These are phyloP conservation scores for Acephala macrosclerotiorum DNA, from an alignment of 2,329 filamentous ascomycete genomes.

Conservation along the genomic window DNA sequence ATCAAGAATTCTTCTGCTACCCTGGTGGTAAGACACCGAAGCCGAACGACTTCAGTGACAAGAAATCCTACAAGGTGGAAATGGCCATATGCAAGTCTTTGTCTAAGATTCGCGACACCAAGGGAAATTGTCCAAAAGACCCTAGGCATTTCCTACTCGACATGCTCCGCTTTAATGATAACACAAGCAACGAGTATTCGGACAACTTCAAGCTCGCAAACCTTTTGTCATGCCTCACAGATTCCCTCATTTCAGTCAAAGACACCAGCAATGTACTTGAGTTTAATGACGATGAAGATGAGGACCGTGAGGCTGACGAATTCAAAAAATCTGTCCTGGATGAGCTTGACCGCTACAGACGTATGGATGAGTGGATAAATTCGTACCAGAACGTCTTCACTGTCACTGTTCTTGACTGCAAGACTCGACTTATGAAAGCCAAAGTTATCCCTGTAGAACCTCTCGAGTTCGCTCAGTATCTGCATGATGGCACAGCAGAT, in stretches of 20 bases:
- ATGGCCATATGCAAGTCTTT: conserved; percentile 84
- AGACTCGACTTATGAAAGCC: conserved; percentile 69
- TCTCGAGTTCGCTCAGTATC: conserved; percentile 67
- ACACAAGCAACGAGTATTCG: conserved; percentile 86
- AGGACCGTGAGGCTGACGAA: conserved; percentile 50
- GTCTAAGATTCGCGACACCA: conserved; percentile 75
- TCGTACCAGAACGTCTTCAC: conserved; percentile 75
- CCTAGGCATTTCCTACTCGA: conserved; percentile 88
- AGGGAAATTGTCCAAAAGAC: conserved; percentile 78
- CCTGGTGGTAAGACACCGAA: conserved; percentile 79
- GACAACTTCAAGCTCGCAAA: conserved; percentile 89
- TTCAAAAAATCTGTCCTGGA: conserved; percentile 57
- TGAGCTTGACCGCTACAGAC: conserved; percentile 71
- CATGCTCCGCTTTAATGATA: conserved; percentile 92
- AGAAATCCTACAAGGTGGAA: conserved; percentile 84
- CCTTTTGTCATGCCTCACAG: conserved; percentile 71
- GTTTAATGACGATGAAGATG: conserved; percentile 52
- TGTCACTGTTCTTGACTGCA: conserved; percentile 66
- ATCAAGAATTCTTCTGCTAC: conserved; percentile 87
- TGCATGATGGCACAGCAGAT: conserved; percentile 69
- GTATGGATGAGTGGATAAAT: conserved; percentile 73
- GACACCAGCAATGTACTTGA: conserved; percentile 46
- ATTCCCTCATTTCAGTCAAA: conserved; percentile 61
- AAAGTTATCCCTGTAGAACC: conserved; percentile 62
- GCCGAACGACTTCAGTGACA: conserved; percentile 87